Evolutionary conservation across 805 yeast species (phyloP).

Genomic region (Hermanozyma aechmeae): DNA sequence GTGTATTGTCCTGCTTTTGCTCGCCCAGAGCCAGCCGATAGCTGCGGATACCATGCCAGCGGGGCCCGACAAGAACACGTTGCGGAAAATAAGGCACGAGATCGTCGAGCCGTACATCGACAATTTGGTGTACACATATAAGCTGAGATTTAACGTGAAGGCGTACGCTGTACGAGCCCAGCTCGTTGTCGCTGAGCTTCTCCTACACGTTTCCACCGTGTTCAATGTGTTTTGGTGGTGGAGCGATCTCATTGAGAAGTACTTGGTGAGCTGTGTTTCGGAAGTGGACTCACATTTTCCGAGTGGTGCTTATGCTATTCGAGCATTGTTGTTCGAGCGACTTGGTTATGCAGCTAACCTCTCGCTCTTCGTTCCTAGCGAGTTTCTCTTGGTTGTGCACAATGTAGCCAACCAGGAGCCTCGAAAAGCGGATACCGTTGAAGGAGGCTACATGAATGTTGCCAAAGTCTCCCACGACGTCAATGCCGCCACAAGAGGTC

Average conservation of each 20-base stretch:
- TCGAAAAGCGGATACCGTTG: too few relatives aligned
- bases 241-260: slow-evolving; percentile 33
- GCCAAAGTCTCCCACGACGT: slow-evolving; percentile 24
- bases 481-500: slow-evolving; percentile 36
- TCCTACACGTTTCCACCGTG: slow-evolving; percentile 37
- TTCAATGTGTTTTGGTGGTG: slow-evolving; percentile 37
- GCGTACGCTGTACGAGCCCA: slow-evolving; percentile 64
- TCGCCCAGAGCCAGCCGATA: slow-evolving; percentile 40
- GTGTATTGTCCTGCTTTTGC: slow-evolving; percentile 63
- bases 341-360: slow-evolving; percentile 18
- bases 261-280: slow-evolving; percentile 39
- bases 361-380: slow-evolving; percentile 7
- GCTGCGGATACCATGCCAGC: slow-evolving; percentile 11
- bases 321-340: slow-evolving; percentile 35
- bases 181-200: slow-evolving; percentile 62
- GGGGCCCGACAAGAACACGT: slow-evolving; percentile 29
- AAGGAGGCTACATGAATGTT: slow-evolving; percentile 24
- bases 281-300: slow-evolving; percentile 34
- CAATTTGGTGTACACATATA: slow-evolving; percentile 62
- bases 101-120: slow-evolving; percentile 84
- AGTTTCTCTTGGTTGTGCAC: too few relatives aligned
- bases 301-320: slow-evolving; percentile 38
- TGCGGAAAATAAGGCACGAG: slow-evolving; percentile 44
- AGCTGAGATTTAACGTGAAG: slow-evolving; percentile 60
- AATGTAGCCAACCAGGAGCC: too few relatives aligned